Conservation (phyloP, 2,329 filamentous ascomycete genomes). For the Colletotrichum scovillei region DNA sequence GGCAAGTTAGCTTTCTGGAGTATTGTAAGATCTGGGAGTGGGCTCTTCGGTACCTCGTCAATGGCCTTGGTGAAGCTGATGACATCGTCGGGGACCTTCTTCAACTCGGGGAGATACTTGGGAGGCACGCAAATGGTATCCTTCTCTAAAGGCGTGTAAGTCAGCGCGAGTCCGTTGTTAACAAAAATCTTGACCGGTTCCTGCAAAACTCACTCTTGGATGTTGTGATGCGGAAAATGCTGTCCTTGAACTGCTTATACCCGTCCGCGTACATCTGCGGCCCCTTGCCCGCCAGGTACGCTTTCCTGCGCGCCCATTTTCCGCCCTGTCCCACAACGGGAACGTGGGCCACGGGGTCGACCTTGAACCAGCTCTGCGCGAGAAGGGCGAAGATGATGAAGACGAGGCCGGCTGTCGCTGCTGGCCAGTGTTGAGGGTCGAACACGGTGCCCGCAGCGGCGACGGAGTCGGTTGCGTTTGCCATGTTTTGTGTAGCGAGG, state of each 20-base stretch:
- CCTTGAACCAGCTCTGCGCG: conserved; percentile 23
- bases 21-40: background rate
- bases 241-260: conserved; percentile 42
- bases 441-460: background rate
- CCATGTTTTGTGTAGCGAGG: conserved; percentile 2
- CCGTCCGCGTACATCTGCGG: conserved; percentile 20
- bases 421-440: conserved; percentile 14
- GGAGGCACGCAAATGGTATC: conserved; percentile 43
- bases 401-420: conserved; percentile 14
- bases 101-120: conserved; percentile 45
- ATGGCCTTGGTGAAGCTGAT: conserved; percentile 44
- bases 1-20: background rate
- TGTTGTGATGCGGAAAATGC: conserved; percentile 44
- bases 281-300: conserved; percentile 4
- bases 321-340: conserved; percentile 15
- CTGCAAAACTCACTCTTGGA: conserved; percentile 34
- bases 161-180: background rate
- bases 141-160: conserved; percentile 34
- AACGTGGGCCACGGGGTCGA: conserved; percentile 21
- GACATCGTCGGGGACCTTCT: conserved; percentile 45
- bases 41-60: conserved; percentile 34
- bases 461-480: conserved; percentile 8
- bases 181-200: background rate
- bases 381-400: conserved; percentile 16
- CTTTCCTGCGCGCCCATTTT: conserved; percentile 1